These are phyloP conservation scores for Pseudogymnoascus sp. DNA, from an alignment of 2,329 filamentous ascomycete species.

Conservation along the genomic window DNA sequence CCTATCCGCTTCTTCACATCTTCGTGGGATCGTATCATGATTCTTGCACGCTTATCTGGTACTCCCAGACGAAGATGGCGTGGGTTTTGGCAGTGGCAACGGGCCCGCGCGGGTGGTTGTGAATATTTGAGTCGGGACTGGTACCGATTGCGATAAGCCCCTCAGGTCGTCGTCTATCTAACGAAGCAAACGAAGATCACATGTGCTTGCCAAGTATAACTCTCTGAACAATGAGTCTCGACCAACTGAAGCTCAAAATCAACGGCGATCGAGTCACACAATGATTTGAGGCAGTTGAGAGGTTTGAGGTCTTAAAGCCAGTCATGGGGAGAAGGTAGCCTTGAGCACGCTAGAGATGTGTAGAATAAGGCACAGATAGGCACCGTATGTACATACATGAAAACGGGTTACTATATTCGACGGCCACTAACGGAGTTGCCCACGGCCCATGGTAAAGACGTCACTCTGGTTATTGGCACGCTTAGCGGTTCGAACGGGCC, in stretches of 20 bases:
- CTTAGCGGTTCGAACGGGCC: not conserved
- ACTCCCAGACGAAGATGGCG: not conserved
- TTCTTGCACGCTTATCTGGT: slow-evolving; percentile 5
- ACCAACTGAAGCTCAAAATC: not conserved
- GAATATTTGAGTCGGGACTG: slow-evolving; percentile 4
- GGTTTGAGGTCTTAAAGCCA: not conserved
- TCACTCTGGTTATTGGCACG: too few relatives aligned
- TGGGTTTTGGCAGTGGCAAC: not conserved
- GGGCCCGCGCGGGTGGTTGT: not conserved
- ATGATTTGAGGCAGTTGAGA: not conserved
- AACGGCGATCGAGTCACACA: not conserved
- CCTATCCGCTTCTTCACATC: slow-evolving; percentile 34
- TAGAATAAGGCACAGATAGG: not conserved
- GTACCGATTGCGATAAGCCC: slow-evolving; percentile 7
- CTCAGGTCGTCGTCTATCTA: slow-evolving; percentile 2
- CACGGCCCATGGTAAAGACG: slow-evolving; percentile 1
- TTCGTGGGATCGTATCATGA: slow-evolving; percentile 32
- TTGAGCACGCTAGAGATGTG: not conserved
- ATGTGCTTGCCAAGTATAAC: not conserved
- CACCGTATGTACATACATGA: not conserved
- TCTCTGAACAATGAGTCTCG: not conserved
- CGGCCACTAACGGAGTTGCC: slow-evolving; percentile 1
- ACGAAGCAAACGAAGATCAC: not conserved
- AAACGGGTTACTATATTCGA: slow-evolving; percentile 1
- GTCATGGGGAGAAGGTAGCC: not conserved